Evolutionary conservation across 176 grass and related monocot genomes (phyloP), one percentile per base, ranked within the genome.

Genomic region (Hsuehochloa calcarea): DNA sequence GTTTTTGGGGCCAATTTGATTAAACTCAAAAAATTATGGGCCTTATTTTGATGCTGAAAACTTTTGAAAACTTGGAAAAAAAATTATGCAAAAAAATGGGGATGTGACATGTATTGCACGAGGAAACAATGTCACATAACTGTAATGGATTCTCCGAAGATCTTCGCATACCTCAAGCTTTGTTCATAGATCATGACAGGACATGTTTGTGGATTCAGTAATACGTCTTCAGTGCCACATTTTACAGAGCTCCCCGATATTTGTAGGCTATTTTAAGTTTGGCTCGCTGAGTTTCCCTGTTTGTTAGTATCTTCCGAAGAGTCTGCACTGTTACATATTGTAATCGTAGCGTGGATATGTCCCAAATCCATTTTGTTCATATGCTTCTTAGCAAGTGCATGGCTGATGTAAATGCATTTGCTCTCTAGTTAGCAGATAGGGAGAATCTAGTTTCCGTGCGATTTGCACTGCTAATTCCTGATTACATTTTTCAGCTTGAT

Each of bases 401-500:
- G 68, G 20, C 43, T 37, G 20, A 0, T 74, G 70, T 26, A 20
- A 74, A 65, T 65, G 5, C 43, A 50, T 84, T 22, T 31, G 17
- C 19, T 64, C 6, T 3, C 26, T 61, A 60, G 25, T 71, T 82
- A 9, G 1, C n/a, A 3, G 5, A 10, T 62, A 27, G 23, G 23
- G 11, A 62, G 59, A 62, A 38, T 82, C 44, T 72, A 17, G 37
- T 31, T 47, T 81, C 70, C n/a, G 26, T 82, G 46, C 12, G 5
- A 52, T 72, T 82, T 20, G 27, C 59, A 47, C 23, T 67, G 27
- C 31, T 58, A 47, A 79, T 66, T 72, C 16, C 39, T 47, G 47
- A 67, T 82, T 63, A 55, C 51, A 17, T 92, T 51, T 80, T 45
- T 51, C 77, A 98, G 96, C 72, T 77, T 98, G 85, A 88, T 98